Conservation (phyloP, 1,284 basidiomycete genomes). For the Ustanciosporium gigantosporum region DNA sequence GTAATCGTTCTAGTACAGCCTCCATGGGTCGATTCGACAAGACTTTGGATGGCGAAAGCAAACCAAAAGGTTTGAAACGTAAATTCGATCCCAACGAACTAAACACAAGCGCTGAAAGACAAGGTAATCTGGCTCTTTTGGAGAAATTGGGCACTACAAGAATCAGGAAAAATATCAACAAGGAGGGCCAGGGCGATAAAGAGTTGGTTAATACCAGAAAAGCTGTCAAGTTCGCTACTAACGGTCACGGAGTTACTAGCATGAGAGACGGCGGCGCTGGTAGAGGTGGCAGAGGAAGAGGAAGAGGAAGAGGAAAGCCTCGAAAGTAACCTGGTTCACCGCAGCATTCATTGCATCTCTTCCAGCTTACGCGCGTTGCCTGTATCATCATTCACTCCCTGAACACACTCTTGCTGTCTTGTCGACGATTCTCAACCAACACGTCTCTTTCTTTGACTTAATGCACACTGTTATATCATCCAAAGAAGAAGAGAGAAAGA, state of each 20-base stretch:
- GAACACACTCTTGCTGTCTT: too few species aligned
- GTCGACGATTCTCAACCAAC: too few species aligned
- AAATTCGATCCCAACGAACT: conserved; percentile 86
- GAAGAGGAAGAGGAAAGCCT: neutral
- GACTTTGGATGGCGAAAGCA: conserved; percentile 83
- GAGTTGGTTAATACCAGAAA: conserved; percentile 50
- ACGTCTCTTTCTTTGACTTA: too few species aligned
- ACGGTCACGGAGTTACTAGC: conserved; percentile 40
- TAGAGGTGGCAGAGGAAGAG: neutral
- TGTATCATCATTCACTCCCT: too few species aligned
- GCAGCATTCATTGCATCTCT: too few species aligned
- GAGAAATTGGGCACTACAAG: conserved; percentile 69
- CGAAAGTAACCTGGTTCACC: too few species aligned
- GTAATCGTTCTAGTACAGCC: conserved; percentile 82
- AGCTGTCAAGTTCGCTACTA: conserved; percentile 50
- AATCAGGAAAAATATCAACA: conserved; percentile 28
- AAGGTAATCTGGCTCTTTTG: conserved; percentile 74
- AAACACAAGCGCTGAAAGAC: conserved; percentile 71
- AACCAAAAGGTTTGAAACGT: conserved; percentile 77
- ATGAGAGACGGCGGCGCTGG: conserved; percentile 25
- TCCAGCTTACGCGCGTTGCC: too few species aligned
- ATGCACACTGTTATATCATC: too few species aligned
- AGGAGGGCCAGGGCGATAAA: conserved; percentile 62
- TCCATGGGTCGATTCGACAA: conserved; percentile 87
- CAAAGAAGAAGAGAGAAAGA: too few species aligned